Evolutionary conservation across 805 yeast species (phyloP).

Genomic region (Alloascoidea africana): DNA sequence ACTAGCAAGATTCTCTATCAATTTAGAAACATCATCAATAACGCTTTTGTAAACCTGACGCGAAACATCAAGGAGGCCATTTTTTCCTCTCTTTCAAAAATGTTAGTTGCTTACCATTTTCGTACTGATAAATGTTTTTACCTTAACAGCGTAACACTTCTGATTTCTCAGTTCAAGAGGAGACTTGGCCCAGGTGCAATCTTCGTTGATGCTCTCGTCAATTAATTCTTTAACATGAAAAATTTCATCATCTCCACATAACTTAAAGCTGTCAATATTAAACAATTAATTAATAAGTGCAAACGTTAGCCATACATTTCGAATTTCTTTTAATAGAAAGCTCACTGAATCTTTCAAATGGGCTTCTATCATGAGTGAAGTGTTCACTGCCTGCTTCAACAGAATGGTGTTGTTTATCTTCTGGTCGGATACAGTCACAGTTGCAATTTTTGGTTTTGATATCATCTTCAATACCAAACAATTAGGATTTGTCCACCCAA

Average conservation of each 20-base stretch:
- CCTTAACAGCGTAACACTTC: conserved; percentile 27
- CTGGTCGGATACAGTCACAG: conserved; percentile 17
- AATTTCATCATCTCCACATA: conserved; percentile 16
- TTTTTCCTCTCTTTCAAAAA: conserved; percentile 24
- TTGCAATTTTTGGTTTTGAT: conserved; percentile 16
- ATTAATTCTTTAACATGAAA: conserved; percentile 13
- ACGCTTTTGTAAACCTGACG: conserved; percentile 23
- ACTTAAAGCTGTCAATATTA: conserved; percentile 18
- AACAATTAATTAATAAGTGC: conserved; percentile 11
- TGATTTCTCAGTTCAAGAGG: conserved; percentile 27
- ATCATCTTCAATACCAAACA: conserved; percentile 5
- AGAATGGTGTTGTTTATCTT: conserved; percentile 25
- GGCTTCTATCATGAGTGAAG: conserved; percentile 9
- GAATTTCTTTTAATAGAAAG: conserved; percentile 7
- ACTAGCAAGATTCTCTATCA: conserved; percentile 13
- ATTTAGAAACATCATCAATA: conserved; percentile 20
- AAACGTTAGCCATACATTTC: conserved; percentile 3
- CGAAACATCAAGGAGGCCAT: conserved; percentile 30
- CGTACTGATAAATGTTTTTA: too few species aligned
- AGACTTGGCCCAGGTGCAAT: conserved; percentile 25
- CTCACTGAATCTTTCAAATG: conserved; percentile 8
- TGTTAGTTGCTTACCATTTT: too few species aligned
- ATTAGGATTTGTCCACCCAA: not conserved
- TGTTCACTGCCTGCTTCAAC: conserved; percentile 21
- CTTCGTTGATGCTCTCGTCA: conserved; percentile 23